phyloP scores from a whole-genome alignment of 306 rosid species.

The Vigna unguiculata region DNA sequence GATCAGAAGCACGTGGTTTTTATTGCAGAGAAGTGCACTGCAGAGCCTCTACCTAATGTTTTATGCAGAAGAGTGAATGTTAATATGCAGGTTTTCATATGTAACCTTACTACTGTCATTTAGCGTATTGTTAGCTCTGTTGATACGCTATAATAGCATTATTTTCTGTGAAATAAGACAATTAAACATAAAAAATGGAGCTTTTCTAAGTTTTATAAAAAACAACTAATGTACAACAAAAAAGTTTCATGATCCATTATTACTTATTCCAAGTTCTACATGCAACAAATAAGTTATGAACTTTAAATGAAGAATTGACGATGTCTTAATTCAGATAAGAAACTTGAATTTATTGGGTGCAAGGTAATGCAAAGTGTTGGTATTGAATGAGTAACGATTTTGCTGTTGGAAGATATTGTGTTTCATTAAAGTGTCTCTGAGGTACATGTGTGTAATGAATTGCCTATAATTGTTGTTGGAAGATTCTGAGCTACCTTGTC shows the following conservation, averaged over 20 bases:
- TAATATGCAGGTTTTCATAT: too few relatives aligned
- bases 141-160: background rate
- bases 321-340: background rate
- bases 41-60: background rate
- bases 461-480: constrained; percentile 12
- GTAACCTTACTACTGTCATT: too few relatives aligned
- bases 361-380: background rate
- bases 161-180: too few relatives aligned
- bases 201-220: too few relatives aligned
- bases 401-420: constrained; percentile 16
- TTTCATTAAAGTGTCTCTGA: background rate
- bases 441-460: background rate
- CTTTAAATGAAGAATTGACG: background rate
- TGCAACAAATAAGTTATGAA: background rate
- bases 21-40: background rate
- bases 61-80: too few relatives aligned
- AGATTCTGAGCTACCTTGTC: background rate
- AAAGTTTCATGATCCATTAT: too few relatives aligned
- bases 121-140: background rate
- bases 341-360: background rate
- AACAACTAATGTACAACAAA: too few relatives aligned
- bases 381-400: background rate
- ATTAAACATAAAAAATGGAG: too few relatives aligned
- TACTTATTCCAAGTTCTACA: background rate
- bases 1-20: background rate